Conservation (phyloP, 768 basidiomycete genomes). For the Boletus patriciae region DNA sequence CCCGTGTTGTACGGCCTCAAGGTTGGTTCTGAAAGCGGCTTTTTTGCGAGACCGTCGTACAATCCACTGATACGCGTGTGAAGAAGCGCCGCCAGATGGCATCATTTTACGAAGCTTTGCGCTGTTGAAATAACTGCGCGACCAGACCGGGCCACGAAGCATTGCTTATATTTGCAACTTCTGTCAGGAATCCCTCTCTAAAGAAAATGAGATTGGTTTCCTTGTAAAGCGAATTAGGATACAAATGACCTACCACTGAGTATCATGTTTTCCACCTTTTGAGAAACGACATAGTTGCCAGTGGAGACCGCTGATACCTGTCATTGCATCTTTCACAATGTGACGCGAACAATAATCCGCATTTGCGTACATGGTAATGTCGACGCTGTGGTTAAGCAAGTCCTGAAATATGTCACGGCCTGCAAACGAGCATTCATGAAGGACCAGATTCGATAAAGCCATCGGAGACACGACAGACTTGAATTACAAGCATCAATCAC, state of each 20-base stretch:
- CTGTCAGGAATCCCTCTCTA: slow-evolving; percentile 3
- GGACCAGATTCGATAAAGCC: background rate
- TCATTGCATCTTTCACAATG: background rate
- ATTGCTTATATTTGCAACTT: slow-evolving; percentile 4
- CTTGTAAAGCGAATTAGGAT: background rate
- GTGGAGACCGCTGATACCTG: slow-evolving; percentile 7
- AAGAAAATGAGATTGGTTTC: background rate
- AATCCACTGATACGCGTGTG: slow-evolving; percentile 23
- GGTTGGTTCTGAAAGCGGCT: slow-evolving; percentile 33
- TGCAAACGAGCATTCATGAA: background rate
- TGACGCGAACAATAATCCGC: background rate
- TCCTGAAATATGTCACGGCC: slow-evolving; percentile 36
- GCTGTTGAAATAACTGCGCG: slow-evolving; percentile 2
- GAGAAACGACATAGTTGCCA: slow-evolving; percentile 4
- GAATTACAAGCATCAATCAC: slow-evolving; percentile 60
- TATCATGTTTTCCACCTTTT: background rate
- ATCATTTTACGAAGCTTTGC: background rate
- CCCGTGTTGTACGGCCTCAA: slow-evolving; percentile 33
- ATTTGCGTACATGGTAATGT: slow-evolving; percentile 13
- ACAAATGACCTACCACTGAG: slow-evolving; percentile 5
- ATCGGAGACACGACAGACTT: slow-evolving; percentile 25
- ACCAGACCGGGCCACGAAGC: slow-evolving; percentile 3
- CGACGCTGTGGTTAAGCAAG: slow-evolving; percentile 23
- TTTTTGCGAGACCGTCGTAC: slow-evolving; percentile 33
- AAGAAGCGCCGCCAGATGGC: background rate